Evolutionary conservation across 805 yeast genomes (phyloP).

Genomic region (Candida chauliodis): DNA sequence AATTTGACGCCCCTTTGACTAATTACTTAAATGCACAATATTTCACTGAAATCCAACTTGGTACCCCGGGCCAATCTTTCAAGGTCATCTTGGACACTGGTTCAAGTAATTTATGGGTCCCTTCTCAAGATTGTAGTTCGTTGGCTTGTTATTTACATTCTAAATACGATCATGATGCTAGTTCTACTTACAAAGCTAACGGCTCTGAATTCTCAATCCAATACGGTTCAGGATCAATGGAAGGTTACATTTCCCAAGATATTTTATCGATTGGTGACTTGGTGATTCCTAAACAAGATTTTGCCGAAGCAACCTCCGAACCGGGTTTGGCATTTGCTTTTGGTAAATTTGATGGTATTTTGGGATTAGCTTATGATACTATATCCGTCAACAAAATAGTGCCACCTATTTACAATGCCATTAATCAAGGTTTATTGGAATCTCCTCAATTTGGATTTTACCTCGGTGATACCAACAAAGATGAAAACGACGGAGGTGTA

Average conservation of each 20-base stretch:
- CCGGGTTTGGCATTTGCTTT: conserved; percentile 98
- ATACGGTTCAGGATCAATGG: conserved; percentile 91
- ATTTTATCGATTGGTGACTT: conserved; percentile 77
- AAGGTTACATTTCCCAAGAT: conserved; percentile 90
- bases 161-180: conserved; percentile 80
- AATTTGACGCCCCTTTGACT: conserved; percentile 79
- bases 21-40: conserved; percentile 96
- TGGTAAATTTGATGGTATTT: conserved; percentile 97
- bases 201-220: conserved; percentile 82
- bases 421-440: conserved; percentile 76
- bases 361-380: conserved; percentile 91
- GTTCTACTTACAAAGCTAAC: conserved; percentile 82
- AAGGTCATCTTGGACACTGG: conserved; percentile 97
- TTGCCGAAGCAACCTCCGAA: conserved; percentile 96
- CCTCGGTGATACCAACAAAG: conserved; percentile 72
- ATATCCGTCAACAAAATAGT: conserved; percentile 86
- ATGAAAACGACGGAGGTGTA: conserved; percentile 75
- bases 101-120: conserved; percentile 96
- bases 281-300: conserved; percentile 81
- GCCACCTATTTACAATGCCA: conserved; percentile 92
- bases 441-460: conserved; percentile 84
- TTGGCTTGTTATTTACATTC: conserved; percentile 93
- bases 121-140: conserved; percentile 82
- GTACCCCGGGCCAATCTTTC: conserved; percentile 91
- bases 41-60: conserved; percentile 84